A percentile compares a stretch with the other conserved stretches of the same genome.
These are phyloP conservation scores for Saprolegnia diclina DNA, from an alignment of 352 stramenopile species.

Conservation along the genomic window DNA sequence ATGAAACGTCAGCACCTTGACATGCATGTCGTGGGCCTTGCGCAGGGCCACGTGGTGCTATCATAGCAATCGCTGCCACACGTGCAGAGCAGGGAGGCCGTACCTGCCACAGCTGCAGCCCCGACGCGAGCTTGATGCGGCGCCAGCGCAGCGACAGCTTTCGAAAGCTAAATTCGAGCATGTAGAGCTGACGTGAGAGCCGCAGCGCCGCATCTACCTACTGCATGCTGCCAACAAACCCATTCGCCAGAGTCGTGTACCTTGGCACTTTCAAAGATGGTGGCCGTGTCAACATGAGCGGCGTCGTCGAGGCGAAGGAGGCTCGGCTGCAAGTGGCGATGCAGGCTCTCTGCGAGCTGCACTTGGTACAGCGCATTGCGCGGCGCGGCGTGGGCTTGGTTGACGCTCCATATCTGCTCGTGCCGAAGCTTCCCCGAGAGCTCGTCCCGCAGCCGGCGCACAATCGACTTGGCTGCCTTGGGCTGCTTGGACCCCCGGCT, in stretches of 20 bases:
- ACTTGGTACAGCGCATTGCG: conserved; percentile 10
- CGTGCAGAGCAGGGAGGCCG: neutral
- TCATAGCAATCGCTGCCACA: neutral
- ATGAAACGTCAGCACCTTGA: neutral
- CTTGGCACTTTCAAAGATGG: conserved; percentile 20
- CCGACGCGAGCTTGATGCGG: conserved; percentile 21
- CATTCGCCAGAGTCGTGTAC: neutral
- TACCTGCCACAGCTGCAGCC: conserved; percentile 21
- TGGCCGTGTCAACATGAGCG: conserved; percentile 5
- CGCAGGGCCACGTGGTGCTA: conserved; percentile 9
- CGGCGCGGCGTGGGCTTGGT: neutral
- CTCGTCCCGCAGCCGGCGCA: conserved; percentile 24
- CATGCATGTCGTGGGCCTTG: neutral
- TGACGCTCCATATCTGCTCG: neutral
- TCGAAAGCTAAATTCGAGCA: conserved; percentile 27
- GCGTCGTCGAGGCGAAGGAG: conserved; percentile 16
- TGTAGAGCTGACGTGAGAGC: conserved; percentile 23
- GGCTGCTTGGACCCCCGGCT: neutral
- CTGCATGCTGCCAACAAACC: neutral
- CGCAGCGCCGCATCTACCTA: conserved; percentile 17
- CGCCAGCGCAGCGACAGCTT: conserved; percentile 23
- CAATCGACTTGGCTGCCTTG: conserved; percentile 3
- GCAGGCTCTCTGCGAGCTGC: conserved; percentile 14
- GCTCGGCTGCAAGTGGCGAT: conserved; percentile 17
- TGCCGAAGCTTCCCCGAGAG: neutral